Evolutionary conservation across 2,329 filamentous ascomycete genomes (phyloP).

Genomic region (Pseudogymnoascus sp.): DNA sequence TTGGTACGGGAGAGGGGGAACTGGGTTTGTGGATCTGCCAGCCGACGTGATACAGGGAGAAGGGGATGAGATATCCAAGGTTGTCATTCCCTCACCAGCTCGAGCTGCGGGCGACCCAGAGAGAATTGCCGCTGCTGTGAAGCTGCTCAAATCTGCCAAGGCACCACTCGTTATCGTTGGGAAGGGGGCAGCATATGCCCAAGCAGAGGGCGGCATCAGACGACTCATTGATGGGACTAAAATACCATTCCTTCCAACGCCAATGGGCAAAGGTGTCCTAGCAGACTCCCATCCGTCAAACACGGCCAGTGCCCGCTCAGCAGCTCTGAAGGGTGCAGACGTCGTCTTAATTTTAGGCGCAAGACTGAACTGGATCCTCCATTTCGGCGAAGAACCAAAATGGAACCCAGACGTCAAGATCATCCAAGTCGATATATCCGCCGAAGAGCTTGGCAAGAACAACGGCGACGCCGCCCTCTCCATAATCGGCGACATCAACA

Average conservation of each 20-base stretch:
- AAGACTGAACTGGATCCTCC: conserved; percentile 50
- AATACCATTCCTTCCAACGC: conserved; percentile 48
- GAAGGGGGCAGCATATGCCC: conserved; percentile 47
- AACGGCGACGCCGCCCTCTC: conserved; percentile 38
- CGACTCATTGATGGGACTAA: conserved; percentile 38
- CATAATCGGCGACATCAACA: conserved; percentile 42
- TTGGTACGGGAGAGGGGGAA: conserved; percentile 45
- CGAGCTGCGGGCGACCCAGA: conserved; percentile 36
- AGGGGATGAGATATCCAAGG: conserved; percentile 18
- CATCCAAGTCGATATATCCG: conserved; percentile 46
- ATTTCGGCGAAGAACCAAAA: conserved; percentile 46
- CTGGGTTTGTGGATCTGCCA: conserved; percentile 46
- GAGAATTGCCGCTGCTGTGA: conserved; percentile 33
- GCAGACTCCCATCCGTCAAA: conserved; percentile 46
- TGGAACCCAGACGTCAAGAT: conserved; percentile 42
- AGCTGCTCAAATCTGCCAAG: conserved; percentile 39
- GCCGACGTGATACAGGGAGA: conserved; percentile 45
- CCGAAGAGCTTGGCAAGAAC: conserved; percentile 46
- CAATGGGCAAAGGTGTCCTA: conserved; percentile 51
- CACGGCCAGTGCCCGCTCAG: conserved; percentile 43
- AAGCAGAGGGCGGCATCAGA: conserved; percentile 38
- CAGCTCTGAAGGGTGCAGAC: conserved; percentile 44
- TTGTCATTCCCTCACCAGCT: conserved; percentile 32
- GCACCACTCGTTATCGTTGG: conserved; percentile 45
- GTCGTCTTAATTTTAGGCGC: conserved; percentile 47